Evolutionary conservation across 2,329 filamentous ascomycete species (phyloP), one percentile per base, ranked within the genome.

Genomic region (Eurotiales sp.): DNA sequence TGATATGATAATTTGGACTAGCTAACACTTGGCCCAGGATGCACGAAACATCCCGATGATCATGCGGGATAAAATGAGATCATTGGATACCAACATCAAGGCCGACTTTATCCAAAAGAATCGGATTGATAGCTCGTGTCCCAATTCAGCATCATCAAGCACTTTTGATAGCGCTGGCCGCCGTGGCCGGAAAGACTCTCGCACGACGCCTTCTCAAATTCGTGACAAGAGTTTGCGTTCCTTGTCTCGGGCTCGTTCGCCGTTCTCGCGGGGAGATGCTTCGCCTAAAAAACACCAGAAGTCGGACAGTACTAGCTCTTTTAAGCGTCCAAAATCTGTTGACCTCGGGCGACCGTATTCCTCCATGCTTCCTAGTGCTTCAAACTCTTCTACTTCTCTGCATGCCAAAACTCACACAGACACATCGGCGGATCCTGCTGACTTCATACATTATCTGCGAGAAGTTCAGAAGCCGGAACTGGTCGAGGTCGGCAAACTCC

Each of bases 101-200:
- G 88, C 90, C 65, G 91, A 97, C 64, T 95, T 99, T 62, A 90
- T 97, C 61, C 85, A 86, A 48, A 91, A 95, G 67, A 88, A 96
- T 66, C 89, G 88, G 77, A 83, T 82, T 6, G 86, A 87, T 66
- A 74, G 65, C 62, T 71, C 66, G 64, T 74, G 72, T 77, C 73
- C 60, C 67, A 75, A 62, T 40, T 58, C 55, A n/a, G 48, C 56
- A 32, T 62, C 56, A 23, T 52, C 52, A 14, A 56, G 50, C 39
- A 50, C 45, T 29, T 54, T 54, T 37, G 61, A 64, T 49, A 57
- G 59, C 32, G 57, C 59, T 11, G 64, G 66, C 51, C 64, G 66
- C 47, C 63, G 64, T 62, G 65, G 73, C 70, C 67, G 69, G 65
- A 68, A 63, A 56, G 69, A 71, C 40, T 69, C 67, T 45, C 64